Evolutionary conservation across 768 basidiomycete species (phyloP), one percentile per base, ranked within the genome.

Genomic region (Lepiota brunneoincarnata): DNA sequence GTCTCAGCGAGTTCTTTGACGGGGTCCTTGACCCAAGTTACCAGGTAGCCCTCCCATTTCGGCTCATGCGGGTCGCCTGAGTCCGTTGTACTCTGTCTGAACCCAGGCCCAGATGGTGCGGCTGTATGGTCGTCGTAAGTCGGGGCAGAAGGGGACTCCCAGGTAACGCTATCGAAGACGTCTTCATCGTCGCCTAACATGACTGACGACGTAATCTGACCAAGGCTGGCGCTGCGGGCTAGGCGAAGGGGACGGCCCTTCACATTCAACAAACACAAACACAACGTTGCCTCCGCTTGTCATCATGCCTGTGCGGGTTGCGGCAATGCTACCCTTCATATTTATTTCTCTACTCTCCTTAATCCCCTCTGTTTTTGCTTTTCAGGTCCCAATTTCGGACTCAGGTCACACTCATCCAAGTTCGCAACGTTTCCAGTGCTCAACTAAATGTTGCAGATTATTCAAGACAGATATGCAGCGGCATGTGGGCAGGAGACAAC

Each of bases 1-100:
- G 94, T 96, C 62, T 97, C 96, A 55, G 95, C 89, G 23, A 98
- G 80, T 69, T 98, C 95, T 69, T 96, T 98, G 58, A 93, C 84
- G 24, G 96, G 95, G 67, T 98, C 95, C 64, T 87, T 85, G 59
- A 98, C 93, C 42, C 76, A 75, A 21, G 88, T 89, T 47, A 87
- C 78, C 57, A 93, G 83, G 69, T 86, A 86, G 9, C 91, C 92
- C 68, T 93, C 92, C 91, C 91, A 93, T 71, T 91, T 93, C 47
- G 91, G 90, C 64, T 91, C 87, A 59, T 85, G 81, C 14, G 91
- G 89, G n/a, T 79, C 80, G 46, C 86, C 85, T 55, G 84, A 85
- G 61, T 88, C 88, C 4, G 78, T 78, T 3, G 85, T 87, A 68
- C 86, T 89, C 68, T 91, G 90, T 66, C 82, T 84, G 75, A 90